Conservation (phyloP, 495 filamentous ascomycete genomes). For the Penicillium crystallinum region DNA sequence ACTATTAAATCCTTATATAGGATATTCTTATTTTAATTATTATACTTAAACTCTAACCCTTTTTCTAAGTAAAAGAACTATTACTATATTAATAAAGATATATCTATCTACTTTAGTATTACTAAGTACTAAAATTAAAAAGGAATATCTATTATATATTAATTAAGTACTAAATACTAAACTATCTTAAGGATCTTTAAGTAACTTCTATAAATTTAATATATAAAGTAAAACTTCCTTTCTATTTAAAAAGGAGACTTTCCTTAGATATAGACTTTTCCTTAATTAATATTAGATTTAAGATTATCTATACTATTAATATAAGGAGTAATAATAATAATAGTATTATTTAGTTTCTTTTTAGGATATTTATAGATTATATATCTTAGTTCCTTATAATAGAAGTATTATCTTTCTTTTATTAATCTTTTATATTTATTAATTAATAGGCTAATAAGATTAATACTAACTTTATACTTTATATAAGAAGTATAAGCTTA, state of each 20-base stretch:
- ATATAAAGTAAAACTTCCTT: not conserved
- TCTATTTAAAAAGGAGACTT: not conserved
- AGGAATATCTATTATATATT: not conserved
- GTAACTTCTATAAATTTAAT: not conserved
- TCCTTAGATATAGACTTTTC: not conserved
- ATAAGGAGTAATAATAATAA: not conserved
- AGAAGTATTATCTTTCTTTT: not conserved
- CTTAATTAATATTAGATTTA: not conserved
- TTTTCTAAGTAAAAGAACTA: not conserved
- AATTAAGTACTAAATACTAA: not conserved
- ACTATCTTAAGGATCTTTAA: not conserved
- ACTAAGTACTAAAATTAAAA: not conserved
- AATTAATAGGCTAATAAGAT: not conserved
- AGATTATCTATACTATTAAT: too few species aligned
- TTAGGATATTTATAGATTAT: not conserved
- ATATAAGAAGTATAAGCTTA: not conserved
- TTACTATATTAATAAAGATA: not conserved
- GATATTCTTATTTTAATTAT: too few species aligned
- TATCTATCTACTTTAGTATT: not conserved
- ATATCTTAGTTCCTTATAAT: not conserved
- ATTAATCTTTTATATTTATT: not conserved
- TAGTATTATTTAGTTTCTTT: not conserved
- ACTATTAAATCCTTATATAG: too few species aligned
- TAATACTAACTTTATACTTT: not conserved
- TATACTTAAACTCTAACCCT: too few species aligned